Evolutionary conservation across 805 yeast genomes (phyloP).

Genomic region (Hanseniaspora taiwanica): DNA sequence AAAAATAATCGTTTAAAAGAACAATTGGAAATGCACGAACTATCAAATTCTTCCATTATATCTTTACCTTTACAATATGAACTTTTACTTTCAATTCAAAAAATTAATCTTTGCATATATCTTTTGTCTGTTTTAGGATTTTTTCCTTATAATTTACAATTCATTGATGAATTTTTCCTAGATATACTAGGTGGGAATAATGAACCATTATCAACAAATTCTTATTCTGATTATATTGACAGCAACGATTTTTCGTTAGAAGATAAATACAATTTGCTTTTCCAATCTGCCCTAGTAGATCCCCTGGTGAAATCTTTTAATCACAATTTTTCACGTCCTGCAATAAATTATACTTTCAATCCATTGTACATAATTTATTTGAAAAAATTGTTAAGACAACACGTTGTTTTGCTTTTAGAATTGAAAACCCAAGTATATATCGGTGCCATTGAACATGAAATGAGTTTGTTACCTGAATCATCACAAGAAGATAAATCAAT

Average conservation of each 20-base stretch:
- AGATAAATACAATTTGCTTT: neutral
- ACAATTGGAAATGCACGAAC: too few relatives aligned
- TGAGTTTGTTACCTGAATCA: slow-evolving; percentile 6
- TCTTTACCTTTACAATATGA: slow-evolving; percentile 28
- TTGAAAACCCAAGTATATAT: slow-evolving; percentile 78
- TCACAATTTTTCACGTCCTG: too few relatives aligned
- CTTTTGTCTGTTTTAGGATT: slow-evolving; percentile 77
- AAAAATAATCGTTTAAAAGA: too few relatives aligned
- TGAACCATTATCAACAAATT: slow-evolving; percentile 1
- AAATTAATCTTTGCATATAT: slow-evolving; percentile 80
- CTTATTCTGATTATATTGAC: too few relatives aligned
- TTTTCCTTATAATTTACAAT: slow-evolving; percentile 76
- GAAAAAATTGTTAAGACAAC: slow-evolving; percentile 63
- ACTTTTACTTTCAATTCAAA: slow-evolving; percentile 43
- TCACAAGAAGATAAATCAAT: slow-evolving; percentile 25
- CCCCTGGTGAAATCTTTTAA: too few relatives aligned
- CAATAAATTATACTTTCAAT: neutral
- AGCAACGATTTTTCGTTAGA: too few relatives aligned
- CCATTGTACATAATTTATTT: neutral
- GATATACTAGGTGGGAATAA: slow-evolving; percentile 54
- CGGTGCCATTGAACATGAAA: slow-evolving; percentile 4
- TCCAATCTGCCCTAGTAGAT: neutral
- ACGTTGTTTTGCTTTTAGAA: slow-evolving; percentile 68
- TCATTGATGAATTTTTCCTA: slow-evolving; percentile 70
- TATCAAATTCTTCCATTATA: neutral